Evolutionary conservation across 805 yeast species (phyloP).

Genomic region (Teunomyces tritomae): DNA sequence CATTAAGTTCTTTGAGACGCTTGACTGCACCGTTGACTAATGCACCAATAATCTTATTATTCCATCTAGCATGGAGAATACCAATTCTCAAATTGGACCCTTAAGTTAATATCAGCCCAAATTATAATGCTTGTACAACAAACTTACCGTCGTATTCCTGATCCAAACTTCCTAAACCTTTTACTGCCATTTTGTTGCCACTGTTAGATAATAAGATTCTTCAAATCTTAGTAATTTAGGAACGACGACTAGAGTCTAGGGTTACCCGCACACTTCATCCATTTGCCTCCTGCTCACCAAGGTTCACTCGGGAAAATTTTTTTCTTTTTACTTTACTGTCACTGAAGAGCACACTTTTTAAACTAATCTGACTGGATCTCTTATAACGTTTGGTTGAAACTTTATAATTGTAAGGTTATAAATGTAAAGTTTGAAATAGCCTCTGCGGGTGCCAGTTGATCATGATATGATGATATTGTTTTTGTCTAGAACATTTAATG

Average conservation of each 20-base stretch:
- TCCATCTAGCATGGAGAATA: conserved; percentile 97
- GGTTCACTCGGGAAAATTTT: not conserved
- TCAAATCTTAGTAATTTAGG: not conserved
- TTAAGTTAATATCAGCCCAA: not conserved
- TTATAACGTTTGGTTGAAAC: not conserved
- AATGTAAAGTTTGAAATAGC: not conserved
- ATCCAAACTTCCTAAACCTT: conserved; percentile 77
- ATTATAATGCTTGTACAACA: not conserved
- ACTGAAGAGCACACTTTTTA: not conserved
- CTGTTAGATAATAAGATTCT: not conserved
- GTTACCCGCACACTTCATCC: conserved; percentile 1
- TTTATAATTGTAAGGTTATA: conserved; percentile 1
- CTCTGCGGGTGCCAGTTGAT: not conserved
- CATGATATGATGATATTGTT: conserved; percentile 8
- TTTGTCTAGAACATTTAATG: conserved; percentile 3
- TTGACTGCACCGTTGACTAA: conserved; percentile 74
- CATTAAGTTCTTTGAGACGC: conserved; percentile 63
- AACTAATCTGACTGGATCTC: not conserved
- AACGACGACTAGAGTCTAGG: not conserved
- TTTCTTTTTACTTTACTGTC: not conserved
- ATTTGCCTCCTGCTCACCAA: not conserved
- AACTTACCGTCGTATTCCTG: conserved; percentile 60
- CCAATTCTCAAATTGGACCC: conserved; percentile 66
- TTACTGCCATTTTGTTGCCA: conserved; percentile 58
- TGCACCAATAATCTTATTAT: conserved; percentile 68